These are phyloP conservation scores for Ustilago shanxiensis DNA, from an alignment of 1,284 basidiomycete species.

Conservation along the genomic window DNA sequence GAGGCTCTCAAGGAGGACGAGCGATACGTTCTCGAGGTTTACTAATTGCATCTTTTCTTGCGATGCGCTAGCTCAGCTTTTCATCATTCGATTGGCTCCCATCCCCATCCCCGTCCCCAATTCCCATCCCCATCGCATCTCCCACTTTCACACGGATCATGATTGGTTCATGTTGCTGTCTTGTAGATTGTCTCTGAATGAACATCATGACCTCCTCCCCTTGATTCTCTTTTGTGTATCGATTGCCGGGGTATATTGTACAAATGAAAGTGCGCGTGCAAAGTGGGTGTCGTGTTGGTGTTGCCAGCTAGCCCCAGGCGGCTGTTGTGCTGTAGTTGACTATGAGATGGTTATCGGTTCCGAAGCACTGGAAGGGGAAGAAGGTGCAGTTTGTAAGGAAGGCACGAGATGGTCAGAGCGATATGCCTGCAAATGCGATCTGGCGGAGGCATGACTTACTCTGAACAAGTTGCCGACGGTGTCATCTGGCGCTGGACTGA, in stretches of 20 bases:
- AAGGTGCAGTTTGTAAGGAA: neutral
- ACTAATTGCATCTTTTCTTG: conserved; percentile 36
- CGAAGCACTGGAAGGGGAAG: conserved; percentile 54
- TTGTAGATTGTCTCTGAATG: neutral
- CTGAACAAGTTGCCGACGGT: conserved; percentile 85
- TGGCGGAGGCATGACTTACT: conserved; percentile 46
- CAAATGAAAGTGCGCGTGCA: neutral
- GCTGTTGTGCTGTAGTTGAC: conserved; percentile 68
- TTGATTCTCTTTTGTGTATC: neutral
- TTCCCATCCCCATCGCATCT: neutral
- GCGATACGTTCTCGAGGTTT: conserved; percentile 94
- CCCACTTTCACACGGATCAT: neutral
- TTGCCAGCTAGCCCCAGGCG: conserved; percentile 58
- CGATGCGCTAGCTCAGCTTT: neutral
- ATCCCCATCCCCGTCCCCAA: too few species aligned
- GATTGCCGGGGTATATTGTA: conserved; percentile 25
- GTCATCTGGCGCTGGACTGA: conserved; percentile 92
- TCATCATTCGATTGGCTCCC: too few species aligned
- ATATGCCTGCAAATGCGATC: neutral
- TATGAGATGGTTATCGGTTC: conserved; percentile 66
- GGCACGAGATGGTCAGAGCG: neutral
- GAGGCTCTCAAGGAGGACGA: conserved; percentile 96
- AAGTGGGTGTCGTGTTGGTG: too few species aligned
- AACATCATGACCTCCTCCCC: neutral
- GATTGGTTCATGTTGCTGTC: neutral